Evolutionary conservation across 768 basidiomycete genomes (phyloP).

Genomic region (Boletus speciosus): DNA sequence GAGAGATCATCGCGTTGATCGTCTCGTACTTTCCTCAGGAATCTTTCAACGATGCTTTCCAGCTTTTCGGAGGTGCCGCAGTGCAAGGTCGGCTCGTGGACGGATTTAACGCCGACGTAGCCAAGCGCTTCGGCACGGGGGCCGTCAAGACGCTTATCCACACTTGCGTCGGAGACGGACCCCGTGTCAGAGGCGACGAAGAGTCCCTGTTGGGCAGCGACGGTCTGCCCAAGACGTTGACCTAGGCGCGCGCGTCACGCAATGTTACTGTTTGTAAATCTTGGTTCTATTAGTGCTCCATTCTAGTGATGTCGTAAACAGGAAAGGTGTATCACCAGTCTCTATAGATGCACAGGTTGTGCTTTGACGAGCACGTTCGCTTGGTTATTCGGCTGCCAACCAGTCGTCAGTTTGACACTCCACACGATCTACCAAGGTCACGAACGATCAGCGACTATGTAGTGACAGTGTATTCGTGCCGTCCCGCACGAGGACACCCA

Average conservation of each 20-base stretch:
- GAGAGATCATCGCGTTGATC: conserved; percentile 73
- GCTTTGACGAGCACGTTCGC: background rate
- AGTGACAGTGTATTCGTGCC: too few species aligned
- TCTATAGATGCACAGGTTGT: background rate
- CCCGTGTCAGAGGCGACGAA: conserved; percentile 58
- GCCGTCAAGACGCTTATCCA: conserved; percentile 90
- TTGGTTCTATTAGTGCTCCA: too few species aligned
- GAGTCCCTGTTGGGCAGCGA: conserved; percentile 64
- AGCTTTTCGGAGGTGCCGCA: conserved; percentile 46
- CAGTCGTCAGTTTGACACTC: too few species aligned
- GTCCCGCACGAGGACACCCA: too few species aligned
- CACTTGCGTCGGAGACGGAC: conserved; percentile 90
- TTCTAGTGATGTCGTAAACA: background rate
- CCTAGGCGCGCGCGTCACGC: conserved; percentile 20
- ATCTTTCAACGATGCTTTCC: conserved; percentile 73
- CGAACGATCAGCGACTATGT: too few species aligned
- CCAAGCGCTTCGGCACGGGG: conserved; percentile 67
- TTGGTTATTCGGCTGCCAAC: too few species aligned
- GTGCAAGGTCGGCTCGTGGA: conserved; percentile 51
- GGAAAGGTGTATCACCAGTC: conserved; percentile 4
- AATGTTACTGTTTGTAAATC: too few species aligned
- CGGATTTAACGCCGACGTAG: conserved; percentile 79
- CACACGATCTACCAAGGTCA: too few species aligned
- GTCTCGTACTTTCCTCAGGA: conserved; percentile 84
- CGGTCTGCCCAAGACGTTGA: conserved; percentile 64